Percentiles rank a stretch among this genome's conserved stretches.
These are phyloP conservation scores for Dothideomycetidae sp. DNA, from an alignment of 2,329 filamentous ascomycete genomes.

Conservation along the genomic window DNA sequence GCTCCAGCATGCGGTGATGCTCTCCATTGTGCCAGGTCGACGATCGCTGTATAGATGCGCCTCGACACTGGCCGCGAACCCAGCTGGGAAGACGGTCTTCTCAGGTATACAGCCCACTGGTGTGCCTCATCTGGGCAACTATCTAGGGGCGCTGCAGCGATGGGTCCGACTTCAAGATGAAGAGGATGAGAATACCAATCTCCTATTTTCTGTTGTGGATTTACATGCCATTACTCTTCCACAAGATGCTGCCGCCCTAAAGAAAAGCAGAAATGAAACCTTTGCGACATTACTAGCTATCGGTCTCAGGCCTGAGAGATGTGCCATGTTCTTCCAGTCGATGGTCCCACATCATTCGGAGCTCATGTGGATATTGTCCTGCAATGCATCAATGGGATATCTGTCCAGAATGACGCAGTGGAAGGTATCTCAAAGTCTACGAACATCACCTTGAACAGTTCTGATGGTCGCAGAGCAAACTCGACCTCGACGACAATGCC, in stretches of 20 bases:
- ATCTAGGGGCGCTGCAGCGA: constrained; percentile 72
- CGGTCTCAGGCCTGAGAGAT: constrained; percentile 64
- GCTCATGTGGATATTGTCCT: constrained; percentile 94
- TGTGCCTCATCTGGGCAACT: constrained; percentile 87
- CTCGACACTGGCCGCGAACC: neutral
- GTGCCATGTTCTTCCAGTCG: constrained; percentile 71
- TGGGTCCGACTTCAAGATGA: constrained; percentile 72
- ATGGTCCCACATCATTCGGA: constrained; percentile 64
- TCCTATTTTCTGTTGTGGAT: constrained; percentile 83
- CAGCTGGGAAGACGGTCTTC: constrained; percentile 49
- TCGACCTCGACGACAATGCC: constrained; percentile 47
- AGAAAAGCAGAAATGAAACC: constrained; percentile 54
- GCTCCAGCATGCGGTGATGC: neutral
- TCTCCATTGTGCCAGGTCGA: neutral
- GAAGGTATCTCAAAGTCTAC: constrained; percentile 52
- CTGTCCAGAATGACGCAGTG: constrained; percentile 98
- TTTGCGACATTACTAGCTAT: constrained; percentile 71
- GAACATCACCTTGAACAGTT: constrained; percentile 26
- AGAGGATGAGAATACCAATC: constrained; percentile 40
- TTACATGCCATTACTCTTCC: constrained; percentile 80
- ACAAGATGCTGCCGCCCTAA: constrained; percentile 49
- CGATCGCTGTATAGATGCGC: neutral
- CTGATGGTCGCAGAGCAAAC: constrained; percentile 44
- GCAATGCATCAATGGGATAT: constrained; percentile 81
- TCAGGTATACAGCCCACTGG: constrained; percentile 96